These are phyloP conservation scores for Phyllosticta ampelicida DNA, from an alignment of 2,329 filamentous ascomycete genomes.

Conservation along the genomic window DNA sequence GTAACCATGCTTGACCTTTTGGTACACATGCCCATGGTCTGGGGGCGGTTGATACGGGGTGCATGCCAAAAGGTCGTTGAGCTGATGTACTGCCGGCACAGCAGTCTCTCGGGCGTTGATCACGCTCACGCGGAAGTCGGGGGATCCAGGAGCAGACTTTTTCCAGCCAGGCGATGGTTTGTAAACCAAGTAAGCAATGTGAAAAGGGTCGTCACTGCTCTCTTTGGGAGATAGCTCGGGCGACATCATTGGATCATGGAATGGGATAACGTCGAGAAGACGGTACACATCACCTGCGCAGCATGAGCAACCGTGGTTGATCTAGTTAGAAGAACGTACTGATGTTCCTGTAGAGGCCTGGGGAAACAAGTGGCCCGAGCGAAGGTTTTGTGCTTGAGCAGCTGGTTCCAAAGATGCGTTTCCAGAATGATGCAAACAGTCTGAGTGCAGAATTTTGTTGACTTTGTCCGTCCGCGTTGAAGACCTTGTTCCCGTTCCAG, in stretches of 20 bases:
- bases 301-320: background rate
- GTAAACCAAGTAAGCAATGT: constrained; percentile 71
- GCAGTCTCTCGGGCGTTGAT: constrained; percentile 61
- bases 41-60: constrained; percentile 59
- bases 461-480: background rate
- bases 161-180: constrained; percentile 49
- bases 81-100: constrained; percentile 62
- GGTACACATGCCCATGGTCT: constrained; percentile 49
- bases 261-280: constrained; percentile 62
- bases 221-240: constrained; percentile 19
- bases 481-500: constrained; percentile 24
- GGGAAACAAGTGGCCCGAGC: constrained; percentile 39
- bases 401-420: background rate
- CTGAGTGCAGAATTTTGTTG: background rate
- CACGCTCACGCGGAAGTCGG: constrained; percentile 79
- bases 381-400: background rate
- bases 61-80: constrained; percentile 60
- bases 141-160: constrained; percentile 65
- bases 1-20: constrained; percentile 71
- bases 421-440: constrained; percentile 1
- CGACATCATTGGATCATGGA: constrained; percentile 48
- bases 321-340: constrained; percentile 35
- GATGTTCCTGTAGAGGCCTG: constrained; percentile 46
- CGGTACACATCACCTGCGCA: constrained; percentile 54
- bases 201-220: constrained; percentile 44